Evolutionary conservation across 2,329 filamentous ascomycete species (phyloP).

Genomic region (Cladophialophora carrionii): DNA sequence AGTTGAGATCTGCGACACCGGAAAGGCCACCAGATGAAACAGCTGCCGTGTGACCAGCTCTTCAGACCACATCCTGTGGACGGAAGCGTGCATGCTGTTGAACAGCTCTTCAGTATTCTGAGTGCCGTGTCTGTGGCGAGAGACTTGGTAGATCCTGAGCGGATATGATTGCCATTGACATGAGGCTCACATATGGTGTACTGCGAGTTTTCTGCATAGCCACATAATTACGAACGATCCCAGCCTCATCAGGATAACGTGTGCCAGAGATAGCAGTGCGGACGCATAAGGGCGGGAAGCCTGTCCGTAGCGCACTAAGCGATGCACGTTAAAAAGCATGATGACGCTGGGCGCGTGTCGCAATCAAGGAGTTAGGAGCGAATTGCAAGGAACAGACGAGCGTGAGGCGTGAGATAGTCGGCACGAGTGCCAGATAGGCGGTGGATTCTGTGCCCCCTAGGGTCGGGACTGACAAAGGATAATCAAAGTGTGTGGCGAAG

Average conservation of each 20-base stretch:
- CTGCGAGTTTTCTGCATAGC: constrained; percentile 27
- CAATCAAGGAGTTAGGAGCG: constrained; percentile 24
- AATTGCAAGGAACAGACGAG: constrained; percentile 16
- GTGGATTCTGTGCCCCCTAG: neutral
- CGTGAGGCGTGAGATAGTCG: constrained; percentile 6
- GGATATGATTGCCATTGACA: constrained; percentile 14
- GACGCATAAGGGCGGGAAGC: constrained; percentile 26
- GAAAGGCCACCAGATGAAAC: constrained; percentile 26
- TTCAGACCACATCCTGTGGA: constrained; percentile 3
- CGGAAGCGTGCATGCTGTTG: neutral
- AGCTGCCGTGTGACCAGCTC: constrained; percentile 23
- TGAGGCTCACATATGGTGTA: constrained; percentile 13
- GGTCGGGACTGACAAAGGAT: constrained; percentile 9
- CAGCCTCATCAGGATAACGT: constrained; percentile 22
- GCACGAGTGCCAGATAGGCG: neutral
- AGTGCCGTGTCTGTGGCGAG: constrained; percentile 1
- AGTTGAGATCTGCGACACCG: constrained; percentile 26
- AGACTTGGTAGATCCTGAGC: neutral
- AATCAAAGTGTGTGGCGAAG: constrained; percentile 18
- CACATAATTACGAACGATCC: constrained; percentile 22
- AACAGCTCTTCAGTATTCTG: neutral
- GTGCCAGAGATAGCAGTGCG: constrained; percentile 32
- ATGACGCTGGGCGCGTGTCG: constrained; percentile 30
- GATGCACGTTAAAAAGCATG: constrained; percentile 18
- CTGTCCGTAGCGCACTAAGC: constrained; percentile 32